These are phyloP conservation scores for Leonotis leonurus DNA, from an alignment of 257 asterid genomes.

Conservation along the genomic window DNA sequence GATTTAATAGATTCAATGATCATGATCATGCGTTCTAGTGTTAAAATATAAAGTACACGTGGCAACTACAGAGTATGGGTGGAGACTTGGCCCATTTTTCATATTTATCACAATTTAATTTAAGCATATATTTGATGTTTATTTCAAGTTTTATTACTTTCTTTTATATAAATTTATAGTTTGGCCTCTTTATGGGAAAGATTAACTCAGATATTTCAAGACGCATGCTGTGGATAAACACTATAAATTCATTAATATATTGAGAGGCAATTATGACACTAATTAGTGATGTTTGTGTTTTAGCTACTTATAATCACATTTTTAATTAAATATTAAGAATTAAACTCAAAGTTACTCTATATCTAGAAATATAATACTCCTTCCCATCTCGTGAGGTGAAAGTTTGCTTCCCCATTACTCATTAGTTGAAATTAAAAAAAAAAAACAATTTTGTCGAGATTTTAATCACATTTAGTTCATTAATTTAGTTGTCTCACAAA, in stretches of 20 bases:
- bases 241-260: not conserved
- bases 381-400: not conserved
- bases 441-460: not conserved
- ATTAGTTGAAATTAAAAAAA: not conserved
- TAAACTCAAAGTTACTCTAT: no score
- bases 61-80: conserved; percentile 19
- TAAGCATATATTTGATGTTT: conserved; percentile 14
- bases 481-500: conserved; percentile 1
- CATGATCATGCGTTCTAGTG: conserved; percentile 5
- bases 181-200: no score
- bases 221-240: no score
- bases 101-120: no score
- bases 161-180: no score
- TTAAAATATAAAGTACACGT: conserved; percentile 19
- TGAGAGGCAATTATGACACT: not conserved
- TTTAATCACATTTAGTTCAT: not conserved
- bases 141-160: no score
- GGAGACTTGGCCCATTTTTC: conserved; percentile 25
- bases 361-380: no score
- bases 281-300: not conserved
- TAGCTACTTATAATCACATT: not conserved
- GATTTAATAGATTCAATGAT: no score
- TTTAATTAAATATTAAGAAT: not conserved
- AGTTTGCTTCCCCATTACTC: not conserved
- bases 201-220: not conserved